A percentile compares a stretch with the other conserved stretches of the same genome.
Evolutionary conservation across 306 rosid species (phyloP).

Genomic region (Chamaecrista fasciculata): DNA sequence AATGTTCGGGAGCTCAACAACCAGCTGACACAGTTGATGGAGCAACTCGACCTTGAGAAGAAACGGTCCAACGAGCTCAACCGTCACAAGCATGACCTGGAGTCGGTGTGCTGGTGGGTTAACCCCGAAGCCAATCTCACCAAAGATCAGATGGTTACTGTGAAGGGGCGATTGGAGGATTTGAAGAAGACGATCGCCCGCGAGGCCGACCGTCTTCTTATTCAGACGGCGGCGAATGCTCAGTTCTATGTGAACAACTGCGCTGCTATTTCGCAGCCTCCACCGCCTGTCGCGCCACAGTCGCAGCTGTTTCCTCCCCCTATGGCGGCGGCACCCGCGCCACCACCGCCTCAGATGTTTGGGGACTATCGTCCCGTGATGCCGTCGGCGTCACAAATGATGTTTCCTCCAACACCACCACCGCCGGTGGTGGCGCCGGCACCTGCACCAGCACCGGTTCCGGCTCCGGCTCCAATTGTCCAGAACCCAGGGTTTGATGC

Average conservation of each 20-base stretch:
- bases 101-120: conserved; percentile 24
- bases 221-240: neutral
- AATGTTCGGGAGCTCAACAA: conserved; percentile 26
- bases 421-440: neutral
- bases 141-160: neutral
- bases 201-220: neutral
- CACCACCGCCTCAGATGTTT: neutral
- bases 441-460: neutral
- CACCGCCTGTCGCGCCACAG: neutral
- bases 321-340: neutral
- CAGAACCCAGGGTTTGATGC: conserved; percentile 24
- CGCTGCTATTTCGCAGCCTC: neutral
- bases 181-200: neutral
- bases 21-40: neutral
- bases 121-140: neutral
- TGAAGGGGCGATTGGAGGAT: neutral
- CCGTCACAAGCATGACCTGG: neutral
- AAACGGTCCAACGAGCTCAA: neutral
- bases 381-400: neutral
- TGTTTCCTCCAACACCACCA: neutral
- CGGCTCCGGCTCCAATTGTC: neutral
- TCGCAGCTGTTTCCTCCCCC: no score
- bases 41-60: neutral
- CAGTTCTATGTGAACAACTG: neutral
- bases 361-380: no score